Percentiles rank a stretch among this genome's conserved stretches.
Evolutionary conservation across 2,329 filamentous ascomycete species (phyloP).

Genomic region (Magnaporthales sp.): DNA sequence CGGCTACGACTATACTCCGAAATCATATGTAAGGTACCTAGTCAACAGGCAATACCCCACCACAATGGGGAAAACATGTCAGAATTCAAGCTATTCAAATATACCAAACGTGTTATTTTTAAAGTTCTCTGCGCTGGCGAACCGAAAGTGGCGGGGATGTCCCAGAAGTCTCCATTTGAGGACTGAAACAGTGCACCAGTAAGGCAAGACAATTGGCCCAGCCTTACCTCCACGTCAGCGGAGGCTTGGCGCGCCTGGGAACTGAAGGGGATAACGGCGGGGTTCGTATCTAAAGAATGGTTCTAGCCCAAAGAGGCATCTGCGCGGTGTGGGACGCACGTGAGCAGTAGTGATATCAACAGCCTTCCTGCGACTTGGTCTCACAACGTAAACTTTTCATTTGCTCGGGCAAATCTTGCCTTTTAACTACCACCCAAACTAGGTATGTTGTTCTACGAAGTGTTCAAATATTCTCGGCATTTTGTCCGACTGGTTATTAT

Average conservation of each 20-base stretch:
- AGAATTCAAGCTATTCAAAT: not conserved
- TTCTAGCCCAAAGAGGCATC: not conserved
- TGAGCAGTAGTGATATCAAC: too few species aligned
- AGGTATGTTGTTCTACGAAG: too few species aligned
- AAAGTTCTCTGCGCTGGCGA: not conserved
- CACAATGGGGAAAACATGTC: not conserved
- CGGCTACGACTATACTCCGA: not conserved
- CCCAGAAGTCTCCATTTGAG: not conserved
- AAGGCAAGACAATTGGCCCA: not conserved
- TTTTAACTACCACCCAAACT: too few species aligned
- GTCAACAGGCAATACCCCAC: not conserved
- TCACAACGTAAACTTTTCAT: too few species aligned
- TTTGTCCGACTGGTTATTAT: too few species aligned
- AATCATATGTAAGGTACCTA: too few species aligned
- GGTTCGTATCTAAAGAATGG: not conserved
- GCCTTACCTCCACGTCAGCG: not conserved
- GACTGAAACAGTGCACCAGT: not conserved
- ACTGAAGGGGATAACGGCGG: not conserved
- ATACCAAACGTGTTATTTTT: not conserved
- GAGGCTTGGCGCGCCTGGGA: not conserved
- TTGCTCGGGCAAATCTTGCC: too few species aligned
- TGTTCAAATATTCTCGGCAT: too few species aligned
- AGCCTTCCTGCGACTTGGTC: too few species aligned
- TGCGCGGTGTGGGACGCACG: not conserved
- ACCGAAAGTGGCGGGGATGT: not conserved